Evolutionary conservation across 2,329 filamentous ascomycete species (phyloP).

Genomic region (Fonsecaea monophora): DNA sequence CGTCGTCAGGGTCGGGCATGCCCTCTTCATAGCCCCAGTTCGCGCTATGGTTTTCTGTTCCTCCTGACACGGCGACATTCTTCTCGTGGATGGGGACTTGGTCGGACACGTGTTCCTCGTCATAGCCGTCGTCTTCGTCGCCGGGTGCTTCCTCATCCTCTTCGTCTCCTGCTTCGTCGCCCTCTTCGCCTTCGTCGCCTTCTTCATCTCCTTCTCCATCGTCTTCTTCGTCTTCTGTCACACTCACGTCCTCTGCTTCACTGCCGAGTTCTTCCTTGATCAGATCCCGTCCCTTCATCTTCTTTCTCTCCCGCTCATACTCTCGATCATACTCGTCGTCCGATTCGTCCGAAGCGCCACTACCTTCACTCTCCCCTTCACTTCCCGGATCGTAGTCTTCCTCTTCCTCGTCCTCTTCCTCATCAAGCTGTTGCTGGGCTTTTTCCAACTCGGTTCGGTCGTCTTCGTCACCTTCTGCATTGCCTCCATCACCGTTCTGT

Average conservation of each 20-base stretch:
- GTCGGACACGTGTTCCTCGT: background rate
- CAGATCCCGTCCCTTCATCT: conserved; percentile 46
- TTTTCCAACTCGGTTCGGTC: conserved; percentile 65
- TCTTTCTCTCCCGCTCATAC: conserved; percentile 40
- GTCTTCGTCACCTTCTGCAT: conserved; percentile 47
- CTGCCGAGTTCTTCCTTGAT: conserved; percentile 53
- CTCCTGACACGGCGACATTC: background rate
- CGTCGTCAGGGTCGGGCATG: conserved; percentile 34
- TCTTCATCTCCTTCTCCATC: conserved; percentile 30
- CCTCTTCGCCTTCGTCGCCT: conserved; percentile 20
- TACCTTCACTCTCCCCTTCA: conserved; percentile 56
- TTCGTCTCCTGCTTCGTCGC: conserved; percentile 21
- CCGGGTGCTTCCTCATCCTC: conserved; percentile 24
- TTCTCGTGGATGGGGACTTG: background rate
- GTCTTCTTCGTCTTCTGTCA: conserved; percentile 38
- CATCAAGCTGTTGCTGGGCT: conserved; percentile 60
- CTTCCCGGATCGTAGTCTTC: conserved; percentile 61
- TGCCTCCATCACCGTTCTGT: conserved; percentile 24
- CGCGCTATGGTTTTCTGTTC: background rate
- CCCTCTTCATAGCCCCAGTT: conserved; percentile 20
- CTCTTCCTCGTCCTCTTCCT: conserved; percentile 54
- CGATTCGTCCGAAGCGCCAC: conserved; percentile 54
- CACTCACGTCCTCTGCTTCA: conserved; percentile 51
- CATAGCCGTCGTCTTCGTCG: conserved; percentile 18
- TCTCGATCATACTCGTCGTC: conserved; percentile 36